Conservation (phyloP, 352 stramenopile species). For the Globisporangium paddicum region DNA sequence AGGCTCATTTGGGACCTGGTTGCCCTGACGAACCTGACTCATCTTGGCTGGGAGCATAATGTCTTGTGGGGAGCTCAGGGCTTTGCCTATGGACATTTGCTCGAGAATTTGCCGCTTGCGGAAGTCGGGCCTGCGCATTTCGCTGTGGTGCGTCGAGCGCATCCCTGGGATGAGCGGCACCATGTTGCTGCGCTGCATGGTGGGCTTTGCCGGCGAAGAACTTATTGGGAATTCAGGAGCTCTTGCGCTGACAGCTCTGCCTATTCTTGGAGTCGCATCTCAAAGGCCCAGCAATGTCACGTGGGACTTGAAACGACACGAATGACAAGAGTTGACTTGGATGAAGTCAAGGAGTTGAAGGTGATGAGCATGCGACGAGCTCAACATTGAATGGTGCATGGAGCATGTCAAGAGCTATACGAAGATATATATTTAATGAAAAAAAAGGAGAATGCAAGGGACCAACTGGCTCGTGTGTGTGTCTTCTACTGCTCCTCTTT, state of each 20-base stretch:
- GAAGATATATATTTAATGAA: slow-evolving; percentile 18
- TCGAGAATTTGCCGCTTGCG: slow-evolving; percentile 57
- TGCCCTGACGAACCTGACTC: slow-evolving; percentile 1
- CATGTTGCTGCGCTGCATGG: slow-evolving; percentile 9
- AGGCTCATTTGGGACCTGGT: neutral
- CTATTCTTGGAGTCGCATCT: slow-evolving; percentile 5
- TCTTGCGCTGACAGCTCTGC: neutral
- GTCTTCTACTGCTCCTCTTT: slow-evolving; percentile 1
- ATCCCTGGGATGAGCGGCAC: slow-evolving; percentile 53
- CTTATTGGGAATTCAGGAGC: neutral
- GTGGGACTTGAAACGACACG: neutral
- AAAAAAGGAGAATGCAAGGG: slow-evolving; percentile 4
- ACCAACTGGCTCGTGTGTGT: slow-evolving; percentile 5
- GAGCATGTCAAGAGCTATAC: neutral
- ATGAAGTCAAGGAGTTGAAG: neutral
- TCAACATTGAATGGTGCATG: neutral
- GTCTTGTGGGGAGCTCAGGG: neutral
- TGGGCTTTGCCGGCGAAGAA: neutral
- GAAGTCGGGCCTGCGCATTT: slow-evolving; percentile 45
- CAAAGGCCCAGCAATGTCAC: neutral
- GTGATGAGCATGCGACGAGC: neutral
- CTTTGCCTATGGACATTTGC: slow-evolving; percentile 54
- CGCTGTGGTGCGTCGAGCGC: slow-evolving; percentile 42
- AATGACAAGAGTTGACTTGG: neutral
- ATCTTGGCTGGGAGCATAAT: slow-evolving; percentile 12